Conservation (phyloP, 306 rosid species). For the Lithocarpus polystachyus region DNA sequence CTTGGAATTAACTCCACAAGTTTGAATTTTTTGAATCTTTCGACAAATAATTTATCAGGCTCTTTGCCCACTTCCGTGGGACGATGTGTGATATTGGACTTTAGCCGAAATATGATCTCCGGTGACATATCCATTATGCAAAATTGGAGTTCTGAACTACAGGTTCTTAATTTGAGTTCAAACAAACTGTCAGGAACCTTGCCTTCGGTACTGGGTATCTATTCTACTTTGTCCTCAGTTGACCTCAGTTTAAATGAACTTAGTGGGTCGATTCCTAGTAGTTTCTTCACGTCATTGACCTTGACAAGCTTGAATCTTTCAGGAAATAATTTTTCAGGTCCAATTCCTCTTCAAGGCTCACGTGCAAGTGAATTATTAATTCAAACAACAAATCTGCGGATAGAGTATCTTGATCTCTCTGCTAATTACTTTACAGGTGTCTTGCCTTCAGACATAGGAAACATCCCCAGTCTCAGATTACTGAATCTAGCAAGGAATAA, state of each 20-base stretch:
- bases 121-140: constrained; percentile 64
- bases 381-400: constrained; percentile 47
- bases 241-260: constrained; percentile 84
- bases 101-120: constrained; percentile 62
- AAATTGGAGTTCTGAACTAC: constrained; percentile 67
- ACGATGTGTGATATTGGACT: constrained; percentile 49
- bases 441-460: constrained; percentile 74
- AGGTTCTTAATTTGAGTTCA: constrained; percentile 76
- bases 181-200: constrained; percentile 72
- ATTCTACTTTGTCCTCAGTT: constrained; percentile 51
- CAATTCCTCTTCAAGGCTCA: constrained; percentile 65
- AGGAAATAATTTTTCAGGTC: constrained; percentile 65
- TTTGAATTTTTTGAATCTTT: constrained; percentile 64
- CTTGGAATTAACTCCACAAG: constrained; percentile 66
- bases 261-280: constrained; percentile 67
- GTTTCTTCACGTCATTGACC: constrained; percentile 61
- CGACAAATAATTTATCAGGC: constrained; percentile 77
- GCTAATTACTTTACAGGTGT: constrained; percentile 59
- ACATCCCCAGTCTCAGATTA: constrained; percentile 69
- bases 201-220: constrained; percentile 56
- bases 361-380: constrained; percentile 70
- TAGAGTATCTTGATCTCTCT: constrained; percentile 79
- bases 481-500: constrained; percentile 75
- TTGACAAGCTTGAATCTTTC: constrained; percentile 79
- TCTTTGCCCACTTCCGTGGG: constrained; percentile 49